Percentiles rank a stretch among this genome's conserved stretches.
phyloP scores from a whole-genome alignment of 371 early-diverging fungal species.

The Mucor piriformis region DNA sequence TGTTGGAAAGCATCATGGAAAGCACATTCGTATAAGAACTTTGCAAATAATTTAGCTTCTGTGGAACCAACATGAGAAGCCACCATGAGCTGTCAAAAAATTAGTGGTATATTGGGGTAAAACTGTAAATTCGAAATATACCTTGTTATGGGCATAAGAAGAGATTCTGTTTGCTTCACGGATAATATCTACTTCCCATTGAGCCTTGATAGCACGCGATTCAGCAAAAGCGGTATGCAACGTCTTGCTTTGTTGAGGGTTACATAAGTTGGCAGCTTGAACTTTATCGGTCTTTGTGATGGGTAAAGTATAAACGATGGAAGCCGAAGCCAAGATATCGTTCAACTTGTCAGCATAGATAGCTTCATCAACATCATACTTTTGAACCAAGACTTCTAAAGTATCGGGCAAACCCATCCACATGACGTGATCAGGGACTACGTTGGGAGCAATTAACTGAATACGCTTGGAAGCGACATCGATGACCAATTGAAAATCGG shows the following conservation, averaged over 20 bases:
- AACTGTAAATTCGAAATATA: constrained; percentile 10
- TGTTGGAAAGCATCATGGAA: constrained; percentile 74
- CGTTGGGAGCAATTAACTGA: constrained; percentile 69
- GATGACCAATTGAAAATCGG: constrained; percentile 74
- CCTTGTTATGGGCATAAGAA: constrained; percentile 74
- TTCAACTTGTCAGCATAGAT: constrained; percentile 46
- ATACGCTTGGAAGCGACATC: constrained; percentile 67
- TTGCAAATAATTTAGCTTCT: constrained; percentile 77
- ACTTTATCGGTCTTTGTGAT: constrained; percentile 14
- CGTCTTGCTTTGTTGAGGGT: constrained; percentile 30
- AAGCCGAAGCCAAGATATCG: constrained; percentile 29
- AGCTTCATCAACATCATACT: constrained; percentile 71
- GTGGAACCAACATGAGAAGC: constrained; percentile 58
- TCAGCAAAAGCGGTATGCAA: constrained; percentile 69
- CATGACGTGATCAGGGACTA: constrained; percentile 77
- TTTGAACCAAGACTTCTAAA: constrained; percentile 45
- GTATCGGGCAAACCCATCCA: constrained; percentile 81
- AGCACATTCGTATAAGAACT: constrained; percentile 77
- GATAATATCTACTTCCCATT: constrained; percentile 77
- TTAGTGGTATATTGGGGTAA: not conserved
- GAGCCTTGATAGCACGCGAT: constrained; percentile 80
- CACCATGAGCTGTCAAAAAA: constrained; percentile 64
- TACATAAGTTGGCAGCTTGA: constrained; percentile 22
- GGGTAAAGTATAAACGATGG: constrained; percentile 43
- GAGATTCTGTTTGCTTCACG: constrained; percentile 78